Evolutionary conservation across 768 basidiomycete species (phyloP), one percentile per base, ranked within the genome.

Genomic region (Mycena filopes): DNA sequence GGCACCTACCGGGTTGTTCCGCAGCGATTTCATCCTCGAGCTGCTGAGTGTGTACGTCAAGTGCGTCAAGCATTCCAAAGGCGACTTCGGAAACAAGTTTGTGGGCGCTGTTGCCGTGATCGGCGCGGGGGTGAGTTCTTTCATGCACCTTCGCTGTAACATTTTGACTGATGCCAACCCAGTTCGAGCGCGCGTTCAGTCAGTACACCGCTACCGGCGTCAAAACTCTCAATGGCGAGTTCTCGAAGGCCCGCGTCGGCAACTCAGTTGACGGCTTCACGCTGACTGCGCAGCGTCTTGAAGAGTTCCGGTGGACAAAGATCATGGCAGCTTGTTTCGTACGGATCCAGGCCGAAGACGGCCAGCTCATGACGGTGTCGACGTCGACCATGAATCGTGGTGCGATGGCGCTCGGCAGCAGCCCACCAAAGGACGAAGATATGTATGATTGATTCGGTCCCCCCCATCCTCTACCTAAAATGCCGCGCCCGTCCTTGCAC

Each of bases 101-200:
- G 12, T 57, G 23, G 21, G 31, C 10, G 56, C 56, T 10, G 23
- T 33, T 3, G 56, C 56, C 21, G 40, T 58, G 56, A 48, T 58
- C 20, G 18, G 46, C n/a, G 56, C 46, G 1, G 46, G 56, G 33
- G 56, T 58, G 31, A 33, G 31, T 33, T 33, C 5, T 33, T 33
- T n/a, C n/a, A 26, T 13, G 7, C 3, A 33, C 31, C 20, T 23
- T 9, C 13, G n/a, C 4, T 13, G 5, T 4, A 9, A n/a, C n/a
- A n/a, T n/a, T n/a, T n/a, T n/a, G n/a, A n/a, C n/a, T n/a, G n/a
- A n/a, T n/a, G n/a, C n/a, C n/a, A n/a, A n/a, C n/a, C n/a, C n/a
- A 58, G 56, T 33, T 47, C 12, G 56, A 58, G 36, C 46, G 46
- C 5, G 56, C 45, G 4, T 58, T 58, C 23, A 58, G 48, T 48